These are phyloP conservation scores for Lichtheimia corymbifera DNA, from an alignment of 371 early-diverging fungal species.

Conservation along the genomic window DNA sequence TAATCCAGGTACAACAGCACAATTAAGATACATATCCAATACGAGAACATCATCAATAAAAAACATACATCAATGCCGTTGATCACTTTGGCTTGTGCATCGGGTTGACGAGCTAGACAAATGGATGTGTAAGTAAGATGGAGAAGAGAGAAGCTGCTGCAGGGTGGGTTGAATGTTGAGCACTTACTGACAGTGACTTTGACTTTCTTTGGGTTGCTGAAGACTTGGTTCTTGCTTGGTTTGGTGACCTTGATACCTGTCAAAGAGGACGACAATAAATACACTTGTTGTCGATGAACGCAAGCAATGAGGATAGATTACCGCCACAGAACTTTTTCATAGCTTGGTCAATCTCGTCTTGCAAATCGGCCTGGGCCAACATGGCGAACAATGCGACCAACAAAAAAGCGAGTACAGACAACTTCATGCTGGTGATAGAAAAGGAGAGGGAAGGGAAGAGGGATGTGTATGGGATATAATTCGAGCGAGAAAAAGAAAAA, in stretches of 20 bases:
- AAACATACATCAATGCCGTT: constrained; percentile 24
- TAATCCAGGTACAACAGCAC: neutral
- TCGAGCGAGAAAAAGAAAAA: constrained; percentile 5
- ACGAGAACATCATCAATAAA: neutral
- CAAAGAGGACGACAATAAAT: neutral
- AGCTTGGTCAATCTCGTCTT: constrained; percentile 19
- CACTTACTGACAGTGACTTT: constrained; percentile 23
- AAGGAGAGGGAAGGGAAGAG: neutral
- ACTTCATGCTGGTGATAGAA: constrained; percentile 15
- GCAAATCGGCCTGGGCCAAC: constrained; percentile 14
- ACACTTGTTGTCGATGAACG: neutral
- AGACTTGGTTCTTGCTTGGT: constrained; percentile 21
- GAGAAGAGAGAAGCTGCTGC: neutral
- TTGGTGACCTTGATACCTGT: constrained; percentile 18
- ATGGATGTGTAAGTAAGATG: neutral
- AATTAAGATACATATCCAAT: neutral
- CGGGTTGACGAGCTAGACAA: constrained; percentile 16
- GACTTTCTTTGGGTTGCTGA: constrained; percentile 21
- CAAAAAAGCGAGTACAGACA: constrained; percentile 10
- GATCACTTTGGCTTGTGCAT: constrained; percentile 16
- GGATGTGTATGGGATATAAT: constrained; percentile 3
- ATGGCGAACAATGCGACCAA: constrained; percentile 11
- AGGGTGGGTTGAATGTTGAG: neutral
- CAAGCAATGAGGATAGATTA: neutral
- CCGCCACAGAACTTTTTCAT: constrained; percentile 27